Evolutionary conservation across 495 filamentous ascomycete species (phyloP), one percentile per base, ranked within the genome.

Genomic region (Chlorociboria aeruginascens): DNA sequence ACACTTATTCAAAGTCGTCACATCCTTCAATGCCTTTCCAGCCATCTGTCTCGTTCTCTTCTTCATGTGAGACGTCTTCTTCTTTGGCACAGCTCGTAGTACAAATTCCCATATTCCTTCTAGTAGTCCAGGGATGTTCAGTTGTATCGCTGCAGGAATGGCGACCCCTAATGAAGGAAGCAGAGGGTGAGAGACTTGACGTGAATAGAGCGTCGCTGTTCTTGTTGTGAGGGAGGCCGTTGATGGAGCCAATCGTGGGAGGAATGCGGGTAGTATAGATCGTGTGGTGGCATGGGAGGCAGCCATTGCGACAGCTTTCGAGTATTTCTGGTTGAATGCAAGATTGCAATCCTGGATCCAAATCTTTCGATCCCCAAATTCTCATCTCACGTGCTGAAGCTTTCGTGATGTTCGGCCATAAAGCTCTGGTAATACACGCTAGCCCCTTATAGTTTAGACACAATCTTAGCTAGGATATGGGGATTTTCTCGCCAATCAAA

Each of bases 61-160:
- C 73, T 94, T 96, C 74, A 85, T 86, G 65, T 99, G 85, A 20
- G 90, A 95, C 8, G 89, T 94, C 78, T 97, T 99, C 69, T 95
- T 97, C 75, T 99, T 99, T 8, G 92, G 92, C 6, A 95, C 92
- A 3, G 92, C 92, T 52, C 81, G 80, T 32, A 99, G 79, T 33
- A 97, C 76, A 2, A 83, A 86, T 51, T 95, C 93, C 86, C 90
- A 97, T 50, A 99, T 74, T 33, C 80, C 85, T 39, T 74, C 74
- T 13, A 93, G 62, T 3, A 92, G 54, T 10, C 62, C 66, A 10
- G 66, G 66, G 63, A 76, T 57, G 30, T 71, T 76, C 49, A 76
- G 63, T 40, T 69, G 70, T 50, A 82, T 69, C n/a, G 67, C 62
- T 17, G 72, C 64, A 28, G 79, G 74, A 6, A 82, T 62, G 4